Percentiles rank a stretch among this genome's conserved stretches.
Conservation (phyloP, 1,139 yeast genomes). For the Tardiomyces blankii region DNA sequence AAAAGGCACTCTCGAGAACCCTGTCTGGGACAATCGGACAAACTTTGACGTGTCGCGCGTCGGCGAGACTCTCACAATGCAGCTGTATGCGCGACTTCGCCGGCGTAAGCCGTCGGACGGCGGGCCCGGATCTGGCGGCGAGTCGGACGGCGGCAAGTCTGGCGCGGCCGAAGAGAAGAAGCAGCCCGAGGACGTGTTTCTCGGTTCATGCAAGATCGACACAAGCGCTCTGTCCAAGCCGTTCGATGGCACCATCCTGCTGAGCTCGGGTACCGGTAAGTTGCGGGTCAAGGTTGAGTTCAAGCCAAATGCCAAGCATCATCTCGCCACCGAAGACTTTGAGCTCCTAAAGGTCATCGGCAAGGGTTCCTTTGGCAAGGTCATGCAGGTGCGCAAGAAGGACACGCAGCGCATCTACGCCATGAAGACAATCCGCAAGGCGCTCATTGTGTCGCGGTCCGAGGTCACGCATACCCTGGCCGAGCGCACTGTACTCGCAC, state of each 20-base stretch:
- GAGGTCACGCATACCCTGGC: constrained; percentile 96
- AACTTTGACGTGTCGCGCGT: constrained; percentile 78
- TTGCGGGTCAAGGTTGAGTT: constrained; percentile 56
- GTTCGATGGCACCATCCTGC: constrained; percentile 20
- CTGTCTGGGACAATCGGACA: constrained; percentile 78
- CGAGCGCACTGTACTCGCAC: constrained; percentile 88
- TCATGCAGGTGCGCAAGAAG: constrained; percentile 93
- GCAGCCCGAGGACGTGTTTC: constrained; percentile 27
- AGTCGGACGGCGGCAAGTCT: constrained; percentile 6
- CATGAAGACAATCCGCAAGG: constrained; percentile 81
- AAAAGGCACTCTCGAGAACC: constrained; percentile 52
- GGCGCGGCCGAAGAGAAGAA: neutral
- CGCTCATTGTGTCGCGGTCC: constrained; percentile 85
- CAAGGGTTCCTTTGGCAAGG: constrained; percentile 96
- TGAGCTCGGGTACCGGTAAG: constrained; percentile 29
- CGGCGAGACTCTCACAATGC: constrained; percentile 45
- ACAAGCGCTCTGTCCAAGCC: constrained; percentile 15
- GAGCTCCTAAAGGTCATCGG: constrained; percentile 91
- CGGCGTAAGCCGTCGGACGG: constrained; percentile 1
- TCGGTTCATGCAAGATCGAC: constrained; percentile 26
- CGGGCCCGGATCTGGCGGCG: constrained; percentile 1
- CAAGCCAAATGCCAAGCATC: constrained; percentile 47
- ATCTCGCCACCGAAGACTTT: constrained; percentile 79
- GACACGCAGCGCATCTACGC: constrained; percentile 95
- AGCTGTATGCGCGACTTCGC: constrained; percentile 62